A percentile compares a stretch with the other conserved stretches of the same genome.
phyloP scores from a whole-genome alignment of 1,284 basidiomycete species.

The Microbotryum scabiosae region DNA sequence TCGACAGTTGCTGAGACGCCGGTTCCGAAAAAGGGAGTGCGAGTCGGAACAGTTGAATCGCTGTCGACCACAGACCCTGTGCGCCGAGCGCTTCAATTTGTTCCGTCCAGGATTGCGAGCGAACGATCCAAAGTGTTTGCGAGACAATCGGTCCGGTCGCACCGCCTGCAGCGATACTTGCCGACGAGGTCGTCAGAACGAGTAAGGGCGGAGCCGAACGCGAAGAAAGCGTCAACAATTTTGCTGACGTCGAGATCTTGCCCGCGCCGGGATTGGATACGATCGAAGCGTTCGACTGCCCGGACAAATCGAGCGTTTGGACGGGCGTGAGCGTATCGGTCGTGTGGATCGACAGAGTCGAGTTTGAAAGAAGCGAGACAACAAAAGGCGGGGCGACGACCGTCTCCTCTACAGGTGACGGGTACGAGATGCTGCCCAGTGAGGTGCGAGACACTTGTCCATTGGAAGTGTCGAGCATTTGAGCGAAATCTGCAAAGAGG shows the following conservation, averaged over 20 bases:
- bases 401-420: slow-evolving; percentile 12
- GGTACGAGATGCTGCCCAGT: slow-evolving; percentile 7
- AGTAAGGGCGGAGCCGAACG: slow-evolving; percentile 49
- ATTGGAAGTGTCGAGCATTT: slow-evolving; percentile 70
- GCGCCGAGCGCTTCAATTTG: slow-evolving; percentile 79
- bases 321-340: slow-evolving; percentile 58
- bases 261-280: slow-evolving; percentile 26
- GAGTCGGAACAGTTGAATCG: slow-evolving; percentile 57
- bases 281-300: slow-evolving; percentile 38
- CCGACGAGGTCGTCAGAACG: slow-evolving; percentile 58
- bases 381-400: slow-evolving; percentile 67
- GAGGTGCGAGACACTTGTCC: slow-evolving; percentile 52
- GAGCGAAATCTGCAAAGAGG: slow-evolving; percentile 48
- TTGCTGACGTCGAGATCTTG: slow-evolving; percentile 5
- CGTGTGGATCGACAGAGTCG: slow-evolving; percentile 56
- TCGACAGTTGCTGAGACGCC: too few species aligned
- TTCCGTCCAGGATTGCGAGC: slow-evolving; percentile 62
- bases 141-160: slow-evolving; percentile 47
- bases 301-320: slow-evolving; percentile 62
- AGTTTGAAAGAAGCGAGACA: slow-evolving; percentile 54
- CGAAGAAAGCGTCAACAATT: slow-evolving; percentile 51
- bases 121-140: slow-evolving; percentile 66
- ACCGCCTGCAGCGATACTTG: slow-evolving; percentile 55
- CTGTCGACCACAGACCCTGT: slow-evolving; percentile 65
- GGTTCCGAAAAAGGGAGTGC: too few species aligned